Percentiles rank a stretch among this genome's conserved stretches.
Evolutionary conservation across 2,329 filamentous ascomycete genomes (phyloP).

Genomic region (Neonectria faginata): DNA sequence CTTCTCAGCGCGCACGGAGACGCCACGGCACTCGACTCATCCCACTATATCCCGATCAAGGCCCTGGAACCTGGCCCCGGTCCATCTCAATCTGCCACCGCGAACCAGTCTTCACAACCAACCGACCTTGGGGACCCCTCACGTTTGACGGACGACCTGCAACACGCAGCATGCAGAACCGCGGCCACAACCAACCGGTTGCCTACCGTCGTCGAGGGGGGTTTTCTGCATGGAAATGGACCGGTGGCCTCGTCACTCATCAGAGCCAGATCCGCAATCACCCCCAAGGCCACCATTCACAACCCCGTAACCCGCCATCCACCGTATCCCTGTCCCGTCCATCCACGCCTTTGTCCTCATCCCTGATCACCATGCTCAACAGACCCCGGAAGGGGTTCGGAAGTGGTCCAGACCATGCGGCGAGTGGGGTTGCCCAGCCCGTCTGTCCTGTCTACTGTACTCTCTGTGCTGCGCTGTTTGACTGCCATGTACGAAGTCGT

Average conservation of each 20-base stretch:
- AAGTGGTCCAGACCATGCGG: slow-evolving; percentile 22
- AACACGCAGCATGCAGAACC: not conserved
- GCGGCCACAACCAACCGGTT: too few species aligned
- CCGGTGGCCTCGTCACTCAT: too few species aligned
- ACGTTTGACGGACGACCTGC: not conserved
- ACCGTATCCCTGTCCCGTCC: not conserved
- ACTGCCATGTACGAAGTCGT: too few species aligned
- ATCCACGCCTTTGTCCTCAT: not conserved
- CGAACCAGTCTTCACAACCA: too few species aligned
- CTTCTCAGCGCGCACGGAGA: not conserved
- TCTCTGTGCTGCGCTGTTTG: too few species aligned
- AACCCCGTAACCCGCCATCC: not conserved
- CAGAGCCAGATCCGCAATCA: not conserved
- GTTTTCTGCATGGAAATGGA: too few species aligned
- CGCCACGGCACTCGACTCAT: not conserved
- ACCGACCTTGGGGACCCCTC: too few species aligned
- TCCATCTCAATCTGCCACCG: slow-evolving; percentile 1
- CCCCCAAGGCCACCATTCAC: not conserved
- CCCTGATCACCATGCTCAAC: not conserved
- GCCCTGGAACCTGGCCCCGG: not conserved
- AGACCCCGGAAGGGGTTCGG: not conserved
- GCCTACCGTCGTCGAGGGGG: too few species aligned
- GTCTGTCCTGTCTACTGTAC: too few species aligned
- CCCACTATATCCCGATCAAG: not conserved
- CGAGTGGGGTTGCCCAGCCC: slow-evolving; percentile 7